A percentile compares a stretch with the other conserved stretches of the same genome.
These are phyloP conservation scores for Alternaria hordeiaustralica DNA, from an alignment of 2,329 filamentous ascomycete species.

Conservation along the genomic window DNA sequence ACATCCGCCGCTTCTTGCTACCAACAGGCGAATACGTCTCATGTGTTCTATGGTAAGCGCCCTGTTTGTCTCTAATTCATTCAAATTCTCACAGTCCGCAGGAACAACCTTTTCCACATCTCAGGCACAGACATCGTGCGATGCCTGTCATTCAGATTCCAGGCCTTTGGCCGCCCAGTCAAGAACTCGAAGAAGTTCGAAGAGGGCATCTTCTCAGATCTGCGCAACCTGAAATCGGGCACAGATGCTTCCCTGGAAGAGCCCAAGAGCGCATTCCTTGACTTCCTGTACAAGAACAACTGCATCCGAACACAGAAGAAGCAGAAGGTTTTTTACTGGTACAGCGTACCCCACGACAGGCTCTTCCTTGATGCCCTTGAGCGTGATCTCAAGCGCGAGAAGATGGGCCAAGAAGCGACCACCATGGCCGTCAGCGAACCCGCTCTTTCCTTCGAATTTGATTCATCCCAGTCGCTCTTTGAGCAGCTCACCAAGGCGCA, in stretches of 20 bases:
- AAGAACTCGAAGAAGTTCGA: constrained; percentile 99
- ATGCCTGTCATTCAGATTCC: constrained; percentile 97
- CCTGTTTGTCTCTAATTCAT: neutral
- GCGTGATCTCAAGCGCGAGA: constrained; percentile 96
- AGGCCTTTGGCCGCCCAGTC: constrained; percentile 96
- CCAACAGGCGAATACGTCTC: constrained; percentile 99
- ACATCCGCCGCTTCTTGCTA: constrained; percentile 92
- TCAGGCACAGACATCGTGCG: constrained; percentile 98
- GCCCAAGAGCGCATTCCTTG: constrained; percentile 96
- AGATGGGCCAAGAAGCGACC: constrained; percentile 98
- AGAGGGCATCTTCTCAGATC: constrained; percentile 98
- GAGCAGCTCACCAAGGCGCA: constrained; percentile 99
- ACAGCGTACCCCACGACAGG: constrained; percentile 96
- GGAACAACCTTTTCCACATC: constrained; percentile 99
- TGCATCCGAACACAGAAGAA: constrained; percentile 99
- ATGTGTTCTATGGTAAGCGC: constrained; percentile 83
- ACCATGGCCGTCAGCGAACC: constrained; percentile 97
- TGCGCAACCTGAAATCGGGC: constrained; percentile 97
- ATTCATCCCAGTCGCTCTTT: constrained; percentile 97
- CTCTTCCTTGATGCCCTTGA: constrained; percentile 97
- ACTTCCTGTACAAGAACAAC: constrained; percentile 99
- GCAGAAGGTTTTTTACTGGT: constrained; percentile 99
- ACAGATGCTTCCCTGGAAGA: constrained; percentile 98
- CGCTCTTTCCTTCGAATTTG: constrained; percentile 97
- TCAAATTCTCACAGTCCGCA: constrained; percentile 48